Base-by-base conservation (phyloP, 306 rosid species). In the Malus sylvestris region DNA sequence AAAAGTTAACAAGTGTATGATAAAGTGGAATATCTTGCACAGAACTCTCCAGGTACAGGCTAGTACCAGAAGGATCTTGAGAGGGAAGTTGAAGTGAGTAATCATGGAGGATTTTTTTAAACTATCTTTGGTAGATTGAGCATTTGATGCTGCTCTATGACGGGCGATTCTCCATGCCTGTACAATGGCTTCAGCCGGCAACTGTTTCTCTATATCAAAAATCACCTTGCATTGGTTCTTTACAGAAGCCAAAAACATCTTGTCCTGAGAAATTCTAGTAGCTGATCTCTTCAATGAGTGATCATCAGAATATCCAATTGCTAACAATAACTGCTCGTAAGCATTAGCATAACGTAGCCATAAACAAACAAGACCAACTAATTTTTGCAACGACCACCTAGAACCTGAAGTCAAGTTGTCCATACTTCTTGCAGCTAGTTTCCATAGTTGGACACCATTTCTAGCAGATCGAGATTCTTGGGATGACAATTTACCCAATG, bases 91-190 rank as follows among this genome's bases (percentile, higher is more conserved):
- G 78, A 73, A 68, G 67, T 51, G 68, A 57, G 71, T 62, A 35
- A 67, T 27, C 59, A 51, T 70, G 67, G 44, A 27, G 13, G 70
- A 63, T 75, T 80, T 79, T 66, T 81, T 71, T n/a, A 72, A 64
- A 62, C 79, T 71, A 70, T 71, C 68, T 67, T 49, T 25, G 49
- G 76, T 84, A 72, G 77, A 73, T 66, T 79, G 78, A 77, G 66
- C 82, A 84, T 86, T 81, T 76, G 69, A 52, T 76, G 85, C 83
- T 73, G 96, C 97, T 85, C 91, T 89, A 73, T 73, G 82, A 73
- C 97, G 96, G 33, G 97, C 95, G 71, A 90, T 87, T 83, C 87
- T 81, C 78, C 98, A 86, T 32, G 89, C 98, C 83, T 83, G 89
- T 75, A 95, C 89, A 81, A 95, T 87, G 68, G 90, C 87, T 84